Base-by-base conservation (phyloP, 805 yeast genomes). In the Wickerhamiella slavikovae region DNA sequence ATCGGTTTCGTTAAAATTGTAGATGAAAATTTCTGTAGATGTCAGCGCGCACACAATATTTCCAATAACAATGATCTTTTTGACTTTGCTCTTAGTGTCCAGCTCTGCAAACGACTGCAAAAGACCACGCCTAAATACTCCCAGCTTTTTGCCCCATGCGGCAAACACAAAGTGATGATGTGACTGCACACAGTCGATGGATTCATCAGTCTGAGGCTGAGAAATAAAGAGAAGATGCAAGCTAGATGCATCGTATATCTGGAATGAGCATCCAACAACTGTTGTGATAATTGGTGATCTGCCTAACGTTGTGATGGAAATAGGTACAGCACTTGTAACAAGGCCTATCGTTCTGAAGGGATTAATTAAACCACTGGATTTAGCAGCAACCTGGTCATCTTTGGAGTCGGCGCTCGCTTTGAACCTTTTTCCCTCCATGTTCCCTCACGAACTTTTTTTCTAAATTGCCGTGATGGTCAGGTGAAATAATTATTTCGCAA, bases 221-320 rank as follows among this genome's bases (percentile, higher is more conserved):
- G 93, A 78, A 9, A 85, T 91, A 52, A 89, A 85, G 15, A 85
- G 55, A 37, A 85, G 57, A 40, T 78, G 89, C 37, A 85, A 57
- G 5, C 77, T 79, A 19, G 85, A 69, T 10, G 43, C 93, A 55
- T 89, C 98, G 45, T 77, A 89, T 17, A 89, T 79, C 50, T 85
- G 96, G 56, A 89, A 79, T 1, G 85, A 64, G 30, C 70, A 62
- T 3, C 95, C 96, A 15, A 89, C 93, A 26, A 78, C 71, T 1
- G 96, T 85, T 12, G 74, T 92, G 23, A 80, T 68, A 44, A 83
- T 76, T 43, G 76, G 83, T 1, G 92, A 70, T 11, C 78, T 64
- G 30, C 98, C 98, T 35, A 85, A 60, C 2, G 85, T 70, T 17
- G 96, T 91, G 14, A 80, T 59, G 5, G 93, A 77, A 47, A 83